Evolutionary conservation across 176 grass and related monocot species (phyloP), one percentile per base, ranked within the genome.

Genomic region (Oryza meridionalis): DNA sequence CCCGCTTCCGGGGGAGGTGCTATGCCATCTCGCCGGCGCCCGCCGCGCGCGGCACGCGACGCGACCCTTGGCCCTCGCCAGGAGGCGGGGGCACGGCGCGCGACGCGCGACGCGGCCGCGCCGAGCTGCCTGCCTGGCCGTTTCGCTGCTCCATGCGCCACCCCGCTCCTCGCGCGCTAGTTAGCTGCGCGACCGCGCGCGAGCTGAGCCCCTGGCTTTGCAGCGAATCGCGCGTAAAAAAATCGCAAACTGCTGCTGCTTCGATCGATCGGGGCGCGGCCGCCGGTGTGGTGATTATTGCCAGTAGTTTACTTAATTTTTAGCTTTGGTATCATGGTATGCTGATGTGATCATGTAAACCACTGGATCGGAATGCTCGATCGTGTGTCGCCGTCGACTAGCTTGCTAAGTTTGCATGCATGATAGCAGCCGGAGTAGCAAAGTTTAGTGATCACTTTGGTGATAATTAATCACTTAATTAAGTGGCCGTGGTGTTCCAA

Each of bases 1-100:
- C 68, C 51, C 37, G 80, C 75, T 71, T 78, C 75, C 77, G 84
- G 84, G 84, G 84, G 84, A 86, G 84, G 84, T 22, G 59, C 21
- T 17, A 53, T 53, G 50, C 50, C 16, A 53, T 17, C 4, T 22
- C 44, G 37, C 79, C 65, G 10, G 53, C 2, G 29, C 42, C 45
- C 53, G 19, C 38, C 17, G 75, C 44, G 37, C 6, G 37, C 37
- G 37, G n/a, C n/a, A 40, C 38, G 7, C 38, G 38, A 40, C 38
- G 7, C 24, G 85, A 9, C 85, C 63, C 33, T 81, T 75, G 78
- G 62, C 63, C 12, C 63, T 33, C 70, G 15, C 26, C 13, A 76
- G 25, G 66, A 78, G 83, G 7, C 75, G 25, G 51, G 26, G 38
- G 38, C 38, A 5, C 38, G 38, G 38, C 38, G 38, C 38, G 7